phyloP scores from a whole-genome alignment of 768 basidiomycete genomes.

The Tylopilus plumbeoviolaceoides region DNA sequence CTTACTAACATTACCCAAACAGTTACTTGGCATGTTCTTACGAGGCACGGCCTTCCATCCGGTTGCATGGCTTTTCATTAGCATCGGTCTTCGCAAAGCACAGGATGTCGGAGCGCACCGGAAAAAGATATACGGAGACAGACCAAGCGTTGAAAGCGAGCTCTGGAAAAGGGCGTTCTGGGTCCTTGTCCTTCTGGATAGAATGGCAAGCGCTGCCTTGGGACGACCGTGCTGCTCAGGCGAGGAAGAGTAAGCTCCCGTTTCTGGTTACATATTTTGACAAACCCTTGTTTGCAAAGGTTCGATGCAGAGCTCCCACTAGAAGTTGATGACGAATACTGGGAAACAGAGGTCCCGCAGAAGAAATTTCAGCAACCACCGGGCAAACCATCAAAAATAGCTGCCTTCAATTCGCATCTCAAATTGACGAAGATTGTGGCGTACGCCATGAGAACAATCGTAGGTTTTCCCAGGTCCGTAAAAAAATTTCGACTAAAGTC shows the following conservation, averaged over 20 bases:
- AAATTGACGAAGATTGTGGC: slow-evolving; percentile 67
- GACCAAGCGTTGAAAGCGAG: slow-evolving; percentile 55
- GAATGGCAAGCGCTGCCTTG: slow-evolving; percentile 46
- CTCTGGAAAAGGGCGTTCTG: slow-evolving; percentile 80
- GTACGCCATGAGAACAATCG: slow-evolving; percentile 65
- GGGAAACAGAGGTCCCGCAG: slow-evolving; percentile 51
- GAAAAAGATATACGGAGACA: slow-evolving; percentile 48
- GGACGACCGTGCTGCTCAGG: slow-evolving; percentile 54
- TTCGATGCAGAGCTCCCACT: slow-evolving; percentile 80
- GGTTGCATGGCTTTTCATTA: slow-evolving; percentile 51
- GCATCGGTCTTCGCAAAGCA: slow-evolving; percentile 55
- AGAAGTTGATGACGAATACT: slow-evolving; percentile 81
- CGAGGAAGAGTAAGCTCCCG: slow-evolving; percentile 61
- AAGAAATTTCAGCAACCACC: slow-evolving; percentile 65
- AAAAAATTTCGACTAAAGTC: not conserved
- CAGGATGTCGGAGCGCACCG: slow-evolving; percentile 78
- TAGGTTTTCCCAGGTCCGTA: slow-evolving; percentile 31
- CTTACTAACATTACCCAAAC: slow-evolving; percentile 9
- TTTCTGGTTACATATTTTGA: not conserved
- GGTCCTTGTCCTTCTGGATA: slow-evolving; percentile 60
- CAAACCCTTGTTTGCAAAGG: slow-evolving; percentile 38
- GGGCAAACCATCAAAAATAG: slow-evolving; percentile 50
- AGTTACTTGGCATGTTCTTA: slow-evolving; percentile 56
- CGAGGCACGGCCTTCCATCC: slow-evolving; percentile 46
- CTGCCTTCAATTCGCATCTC: slow-evolving; percentile 62